Percentiles rank a stretch among this genome's conserved stretches.
These are phyloP conservation scores for Diaporthe vexans DNA, from an alignment of 2,329 filamentous ascomycete species.

Conservation along the genomic window DNA sequence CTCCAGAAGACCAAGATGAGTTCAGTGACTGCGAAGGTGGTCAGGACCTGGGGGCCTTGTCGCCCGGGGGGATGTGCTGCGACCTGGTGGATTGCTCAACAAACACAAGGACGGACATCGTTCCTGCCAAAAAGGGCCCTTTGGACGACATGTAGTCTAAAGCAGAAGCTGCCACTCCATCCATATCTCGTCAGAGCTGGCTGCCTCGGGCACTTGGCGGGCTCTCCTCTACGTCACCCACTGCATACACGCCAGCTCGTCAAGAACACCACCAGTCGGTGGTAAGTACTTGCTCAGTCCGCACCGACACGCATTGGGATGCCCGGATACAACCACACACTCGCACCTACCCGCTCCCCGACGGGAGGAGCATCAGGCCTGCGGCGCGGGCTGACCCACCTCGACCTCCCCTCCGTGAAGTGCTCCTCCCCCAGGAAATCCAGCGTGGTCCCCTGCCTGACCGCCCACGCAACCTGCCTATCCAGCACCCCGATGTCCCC, in stretches of 20 bases:
- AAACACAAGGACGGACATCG: neutral
- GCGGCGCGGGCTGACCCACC: neutral
- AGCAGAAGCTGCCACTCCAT: neutral
- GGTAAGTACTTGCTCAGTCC: neutral
- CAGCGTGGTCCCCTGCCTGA: constrained; percentile 1
- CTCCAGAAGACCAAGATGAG: too few relatives aligned
- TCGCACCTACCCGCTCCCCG: neutral
- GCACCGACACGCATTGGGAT: neutral
- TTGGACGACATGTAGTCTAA: neutral
- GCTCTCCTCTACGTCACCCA: neutral
- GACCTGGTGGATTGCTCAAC: too few relatives aligned
- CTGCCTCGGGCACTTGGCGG: neutral
- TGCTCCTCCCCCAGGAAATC: constrained; percentile 22
- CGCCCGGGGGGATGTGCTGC: too few relatives aligned
- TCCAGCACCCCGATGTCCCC: neutral
- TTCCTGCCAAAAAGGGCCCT: neutral
- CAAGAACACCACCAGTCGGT: neutral
- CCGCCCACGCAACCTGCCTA: neutral
- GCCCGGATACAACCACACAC: constrained; percentile 4
- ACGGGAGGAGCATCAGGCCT: neutral
- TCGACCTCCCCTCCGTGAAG: constrained; percentile 15
- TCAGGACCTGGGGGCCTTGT: too few relatives aligned
- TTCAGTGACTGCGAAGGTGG: too few relatives aligned
- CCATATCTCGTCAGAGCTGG: too few relatives aligned
- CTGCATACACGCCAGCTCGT: neutral